Evolutionary conservation across 140 eudicot species (phyloP).

Genomic region (Senecio squalidus): DNA sequence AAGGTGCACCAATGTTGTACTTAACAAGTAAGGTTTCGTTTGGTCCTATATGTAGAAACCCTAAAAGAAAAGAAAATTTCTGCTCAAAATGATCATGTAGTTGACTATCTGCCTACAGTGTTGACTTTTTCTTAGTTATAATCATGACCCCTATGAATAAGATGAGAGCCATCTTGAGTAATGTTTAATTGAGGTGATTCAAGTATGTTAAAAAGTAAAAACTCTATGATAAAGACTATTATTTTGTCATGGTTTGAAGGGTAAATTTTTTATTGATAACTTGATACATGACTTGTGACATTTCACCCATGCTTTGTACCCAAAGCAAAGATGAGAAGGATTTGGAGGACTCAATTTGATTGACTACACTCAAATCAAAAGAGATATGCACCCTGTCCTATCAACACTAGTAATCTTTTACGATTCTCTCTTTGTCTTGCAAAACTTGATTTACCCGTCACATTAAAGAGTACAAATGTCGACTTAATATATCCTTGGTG

Average conservation of each 20-base stretch:
- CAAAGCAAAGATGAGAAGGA: slow-evolving; percentile 6
- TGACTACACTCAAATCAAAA: slow-evolving; percentile 24
- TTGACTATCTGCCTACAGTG: slow-evolving; percentile 17
- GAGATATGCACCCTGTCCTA: slow-evolving; percentile 28
- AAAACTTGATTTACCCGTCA: not conserved
- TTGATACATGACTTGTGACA: slow-evolving; percentile 3
- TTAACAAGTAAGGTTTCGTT: not conserved
- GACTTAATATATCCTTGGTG: not conserved
- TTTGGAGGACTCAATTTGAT: slow-evolving; percentile 19
- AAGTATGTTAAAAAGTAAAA: not conserved
- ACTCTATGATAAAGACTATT: slow-evolving; percentile 16
- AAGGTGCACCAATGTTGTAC: not conserved
- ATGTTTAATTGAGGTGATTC: not conserved
- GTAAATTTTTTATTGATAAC: not conserved
- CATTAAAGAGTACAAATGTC: not conserved
- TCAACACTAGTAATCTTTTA: slow-evolving; percentile 15
- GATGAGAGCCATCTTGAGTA: slow-evolving; percentile 19
- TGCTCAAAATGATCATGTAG: slow-evolving; percentile 17
- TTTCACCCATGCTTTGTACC: slow-evolving; percentile 24
- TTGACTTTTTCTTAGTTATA: not conserved
- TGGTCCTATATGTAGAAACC: slow-evolving; percentile 1
- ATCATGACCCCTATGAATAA: slow-evolving; percentile 27
- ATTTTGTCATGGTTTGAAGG: slow-evolving; percentile 23
- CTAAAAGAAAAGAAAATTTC: slow-evolving; percentile 9
- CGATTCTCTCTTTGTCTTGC: slow-evolving; percentile 4